Base-by-base conservation (phyloP, 2,329 filamentous ascomycete genomes). In the Phialocephala sp. region DNA sequence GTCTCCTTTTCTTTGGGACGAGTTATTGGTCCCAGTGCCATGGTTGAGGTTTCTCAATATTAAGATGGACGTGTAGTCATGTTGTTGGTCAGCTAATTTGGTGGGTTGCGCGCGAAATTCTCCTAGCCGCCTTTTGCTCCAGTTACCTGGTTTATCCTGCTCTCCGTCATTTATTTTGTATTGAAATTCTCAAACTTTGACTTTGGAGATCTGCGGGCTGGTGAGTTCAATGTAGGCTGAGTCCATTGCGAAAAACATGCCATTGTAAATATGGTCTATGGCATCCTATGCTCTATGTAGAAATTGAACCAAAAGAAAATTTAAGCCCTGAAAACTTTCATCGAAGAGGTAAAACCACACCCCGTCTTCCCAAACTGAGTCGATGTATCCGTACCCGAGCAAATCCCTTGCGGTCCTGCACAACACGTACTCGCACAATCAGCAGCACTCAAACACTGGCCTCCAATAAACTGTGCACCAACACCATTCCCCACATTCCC, bases 291-390 rank as follows among this genome's bases (percentile, higher is more conserved):
- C 41, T 43, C 4, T n/a, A 18, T 41, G 8, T 6, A 18, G 2
- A n/a, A 1, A 4, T 18, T 18, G 2, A 18, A 18, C 15, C 12
- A 43, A 43, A 8, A 43, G 18, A 8, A 14, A 18, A 41, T 2
- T 50, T n/a, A 50, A 5, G 22, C 52, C 27, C 27, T 37, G 6
- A 64, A 20, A 5, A 65, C 37, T 41, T 36, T 65, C 59, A 58
- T 61, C 18, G 24, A 60, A 4, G 65, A 63, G 4, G 58, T 58
- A 39, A 66, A 66, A 8, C 65, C 65, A 43, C 77, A 78, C 3
- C 77, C 77, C 1, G 75, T 76, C 65, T 78, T 78, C 18, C 77
- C 77, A n/a, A 71, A 72, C 56, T 75, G 73, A 32, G 66, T 72
- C 18, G 74, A 70, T 0, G 76, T 76, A 1, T 73, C 77, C 0